Evolutionary conservation across 768 basidiomycete genomes (phyloP).

Genomic region (Amanita rimosa): DNA sequence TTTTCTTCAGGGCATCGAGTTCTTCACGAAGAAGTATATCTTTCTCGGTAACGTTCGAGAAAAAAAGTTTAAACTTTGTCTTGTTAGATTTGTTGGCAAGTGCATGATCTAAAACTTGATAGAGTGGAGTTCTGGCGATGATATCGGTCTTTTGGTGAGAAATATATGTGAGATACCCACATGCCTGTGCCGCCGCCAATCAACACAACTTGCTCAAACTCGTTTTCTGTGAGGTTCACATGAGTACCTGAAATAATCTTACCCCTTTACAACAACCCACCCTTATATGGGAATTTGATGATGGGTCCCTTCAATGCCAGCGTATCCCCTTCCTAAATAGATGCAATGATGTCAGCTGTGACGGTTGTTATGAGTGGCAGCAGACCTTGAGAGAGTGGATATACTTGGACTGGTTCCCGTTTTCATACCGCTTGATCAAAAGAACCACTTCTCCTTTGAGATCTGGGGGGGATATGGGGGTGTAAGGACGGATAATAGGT

Average conservation of each 20-base stretch:
- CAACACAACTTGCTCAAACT: conserved; percentile 77
- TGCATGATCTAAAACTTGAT: conserved; percentile 71
- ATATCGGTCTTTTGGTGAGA: not conserved
- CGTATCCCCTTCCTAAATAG: conserved; percentile 53
- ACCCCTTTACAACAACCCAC: conserved; percentile 23
- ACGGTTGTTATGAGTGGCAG: not conserved
- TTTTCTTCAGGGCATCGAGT: conserved; percentile 57
- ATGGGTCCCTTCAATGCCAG: conserved; percentile 89
- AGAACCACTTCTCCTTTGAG: conserved; percentile 66
- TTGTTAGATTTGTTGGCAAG: conserved; percentile 66
- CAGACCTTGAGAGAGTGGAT: conserved; percentile 61
- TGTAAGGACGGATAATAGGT: conserved; percentile 86
- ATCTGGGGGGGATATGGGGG: conserved; percentile 76
- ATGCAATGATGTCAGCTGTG: conserved; percentile 4
- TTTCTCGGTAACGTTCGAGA: conserved; percentile 78
- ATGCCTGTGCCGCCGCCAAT: conserved; percentile 95
- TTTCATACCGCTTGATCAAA: conserved; percentile 78
- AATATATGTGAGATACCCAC: conserved; percentile 26
- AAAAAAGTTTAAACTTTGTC: conserved; percentile 91
- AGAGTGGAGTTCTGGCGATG: conserved; percentile 59
- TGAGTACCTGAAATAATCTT: not conserved
- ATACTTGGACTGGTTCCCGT: conserved; percentile 75
- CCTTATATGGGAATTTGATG: conserved; percentile 76
- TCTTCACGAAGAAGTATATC: conserved; percentile 85
- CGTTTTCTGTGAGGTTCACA: conserved; percentile 40